phyloP scores from a whole-genome alignment of 176 grass and related monocot species.

The Carex scoparia region DNA sequence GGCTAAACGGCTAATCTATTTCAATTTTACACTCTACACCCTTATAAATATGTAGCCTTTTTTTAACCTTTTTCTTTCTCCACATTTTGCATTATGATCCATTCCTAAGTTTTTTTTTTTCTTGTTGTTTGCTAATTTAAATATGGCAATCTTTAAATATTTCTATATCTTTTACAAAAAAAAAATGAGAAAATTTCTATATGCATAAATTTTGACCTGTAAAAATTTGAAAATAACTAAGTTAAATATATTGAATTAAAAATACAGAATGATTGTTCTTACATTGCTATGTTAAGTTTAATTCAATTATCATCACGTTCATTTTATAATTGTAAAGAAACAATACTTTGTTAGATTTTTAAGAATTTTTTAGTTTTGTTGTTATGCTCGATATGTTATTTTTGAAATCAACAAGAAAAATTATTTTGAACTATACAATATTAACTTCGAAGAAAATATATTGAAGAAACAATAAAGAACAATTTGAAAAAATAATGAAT shows the following conservation, averaged over 20 bases:
- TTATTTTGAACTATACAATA: not conserved
- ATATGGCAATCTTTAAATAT: not conserved
- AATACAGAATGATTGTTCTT: not conserved
- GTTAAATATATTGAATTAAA: not conserved
- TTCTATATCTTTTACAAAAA: not conserved
- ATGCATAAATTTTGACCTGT: no score
- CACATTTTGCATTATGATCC: not conserved
- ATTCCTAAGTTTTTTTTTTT: not conserved
- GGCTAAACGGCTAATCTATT: not conserved
- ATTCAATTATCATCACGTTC: not conserved
- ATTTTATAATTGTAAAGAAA: not conserved
- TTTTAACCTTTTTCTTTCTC: not conserved
- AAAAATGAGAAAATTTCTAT: no score
- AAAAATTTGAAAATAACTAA: not conserved
- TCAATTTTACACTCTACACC: constrained; percentile 12
- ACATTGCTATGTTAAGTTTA: not conserved
- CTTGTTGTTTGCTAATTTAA: not conserved
- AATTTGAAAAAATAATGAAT: not conserved
- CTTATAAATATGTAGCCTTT: constrained; percentile 5
- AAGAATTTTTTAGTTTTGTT: not conserved
- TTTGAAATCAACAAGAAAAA: not conserved
- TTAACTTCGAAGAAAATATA: not conserved
- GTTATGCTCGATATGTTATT: not conserved
- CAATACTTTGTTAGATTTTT: no score
- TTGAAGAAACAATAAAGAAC: not conserved